These are phyloP conservation scores for Pezicula rhizophila DNA, from an alignment of 2,329 filamentous ascomycete species.

Conservation along the genomic window DNA sequence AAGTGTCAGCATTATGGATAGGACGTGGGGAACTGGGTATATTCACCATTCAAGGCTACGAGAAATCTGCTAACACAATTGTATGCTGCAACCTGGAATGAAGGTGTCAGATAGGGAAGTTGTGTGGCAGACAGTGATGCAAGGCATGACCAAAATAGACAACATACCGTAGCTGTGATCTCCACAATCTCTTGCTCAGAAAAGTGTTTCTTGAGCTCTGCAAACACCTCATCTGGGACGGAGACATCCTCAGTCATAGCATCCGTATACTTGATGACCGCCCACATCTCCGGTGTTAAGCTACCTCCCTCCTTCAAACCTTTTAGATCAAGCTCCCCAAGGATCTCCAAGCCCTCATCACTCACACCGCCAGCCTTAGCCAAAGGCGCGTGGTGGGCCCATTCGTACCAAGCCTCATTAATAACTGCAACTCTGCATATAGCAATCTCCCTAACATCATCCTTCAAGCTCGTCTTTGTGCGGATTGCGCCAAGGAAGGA, in stretches of 20 bases:
- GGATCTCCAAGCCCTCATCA: constrained; percentile 21
- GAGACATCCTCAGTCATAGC: constrained; percentile 74
- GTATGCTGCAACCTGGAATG: constrained; percentile 57
- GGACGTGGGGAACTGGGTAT: not conserved
- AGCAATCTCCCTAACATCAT: constrained; percentile 65
- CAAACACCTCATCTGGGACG: constrained; percentile 66
- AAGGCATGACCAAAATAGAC: too few relatives aligned
- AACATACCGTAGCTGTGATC: constrained; percentile 59
- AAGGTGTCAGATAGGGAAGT: not conserved
- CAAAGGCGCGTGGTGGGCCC: constrained; percentile 69
- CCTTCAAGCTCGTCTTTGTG: constrained; percentile 42
- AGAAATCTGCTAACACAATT: constrained; percentile 82
- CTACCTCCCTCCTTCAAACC: constrained; percentile 23
- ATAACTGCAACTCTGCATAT: constrained; percentile 76
- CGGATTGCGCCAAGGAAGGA: constrained; percentile 59
- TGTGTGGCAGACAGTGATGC: too few relatives aligned
- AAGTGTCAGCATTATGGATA: constrained; percentile 3
- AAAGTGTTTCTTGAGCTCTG: constrained; percentile 53
- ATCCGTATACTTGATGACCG: constrained; percentile 68
- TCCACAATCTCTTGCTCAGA: constrained; percentile 71
- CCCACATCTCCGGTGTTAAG: constrained; percentile 57
- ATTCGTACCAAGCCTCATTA: constrained; percentile 82
- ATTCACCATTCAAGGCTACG: constrained; percentile 71
- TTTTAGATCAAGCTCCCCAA: constrained; percentile 22
- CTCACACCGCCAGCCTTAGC: constrained; percentile 25